Percentiles rank a stretch among this genome's conserved stretches.
Conservation (phyloP, 257 asterid genomes). For the Scutellaria galericulata region DNA sequence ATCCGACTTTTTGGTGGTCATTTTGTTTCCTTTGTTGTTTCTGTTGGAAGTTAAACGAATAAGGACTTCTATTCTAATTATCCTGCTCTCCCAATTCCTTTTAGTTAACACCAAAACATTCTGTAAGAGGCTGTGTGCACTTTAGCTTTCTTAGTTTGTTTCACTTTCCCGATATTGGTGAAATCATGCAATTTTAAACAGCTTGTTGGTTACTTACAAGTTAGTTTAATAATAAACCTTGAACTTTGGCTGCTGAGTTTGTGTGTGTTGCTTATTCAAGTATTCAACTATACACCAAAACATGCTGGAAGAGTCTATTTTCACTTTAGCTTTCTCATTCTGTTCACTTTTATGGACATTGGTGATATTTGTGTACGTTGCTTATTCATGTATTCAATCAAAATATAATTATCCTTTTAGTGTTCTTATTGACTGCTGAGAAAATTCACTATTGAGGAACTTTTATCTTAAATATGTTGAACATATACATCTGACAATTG, state of each 20-base stretch:
- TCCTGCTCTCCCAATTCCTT: constrained; percentile 1
- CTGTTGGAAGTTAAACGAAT: constrained; percentile 1
- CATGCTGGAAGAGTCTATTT: no score
- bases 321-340: no score
- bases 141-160: constrained; percentile 25
- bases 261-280: constrained; percentile 11
- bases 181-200: background rate
- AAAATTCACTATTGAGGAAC: background rate
- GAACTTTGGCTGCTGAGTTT: constrained; percentile 28
- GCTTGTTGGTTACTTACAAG: constrained; percentile 20
- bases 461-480: constrained; percentile 16
- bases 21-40: constrained; percentile 1
- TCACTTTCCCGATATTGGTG: constrained; percentile 16
- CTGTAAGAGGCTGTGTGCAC: constrained; percentile 12
- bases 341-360: no score
- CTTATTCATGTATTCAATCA: background rate
- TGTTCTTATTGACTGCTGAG: constrained; percentile 12
- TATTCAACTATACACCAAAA: no score
- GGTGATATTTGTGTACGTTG: no score
- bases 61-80: constrained; percentile 10
- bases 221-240: background rate
- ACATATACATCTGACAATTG: background rate
- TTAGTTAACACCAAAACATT: constrained; percentile 1
- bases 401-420: background rate
- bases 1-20: constrained; percentile 25